A percentile compares a stretch with the other conserved stretches of the same genome.
Evolutionary conservation across 371 early-diverging fungal species (phyloP).

Genomic region (Zancudomyces culisetae): DNA sequence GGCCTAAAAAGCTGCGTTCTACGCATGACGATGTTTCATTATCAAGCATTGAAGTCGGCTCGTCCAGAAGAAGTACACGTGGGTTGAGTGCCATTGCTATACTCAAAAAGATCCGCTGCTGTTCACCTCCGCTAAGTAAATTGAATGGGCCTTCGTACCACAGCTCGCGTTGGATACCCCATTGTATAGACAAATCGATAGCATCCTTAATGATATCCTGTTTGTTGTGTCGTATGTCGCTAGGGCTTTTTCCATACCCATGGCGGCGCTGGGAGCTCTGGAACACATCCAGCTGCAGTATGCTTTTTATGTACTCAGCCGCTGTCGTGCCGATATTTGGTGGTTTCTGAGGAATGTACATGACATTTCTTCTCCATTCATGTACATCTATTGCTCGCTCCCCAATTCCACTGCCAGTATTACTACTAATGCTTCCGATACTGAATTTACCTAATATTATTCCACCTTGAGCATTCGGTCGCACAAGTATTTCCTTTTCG

Average conservation of each 20-base stretch:
- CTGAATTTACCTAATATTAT: background rate
- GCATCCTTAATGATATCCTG: slow-evolving; percentile 27
- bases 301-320: slow-evolving; percentile 35
- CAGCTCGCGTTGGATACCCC: slow-evolving; percentile 40
- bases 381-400: slow-evolving; percentile 24
- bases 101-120: slow-evolving; percentile 61
- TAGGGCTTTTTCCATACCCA: background rate
- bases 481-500: too few relatives aligned
- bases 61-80: slow-evolving; percentile 60
- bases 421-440: background rate
- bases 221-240: slow-evolving; percentile 21
- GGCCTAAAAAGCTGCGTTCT: slow-evolving; percentile 38
- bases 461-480: too few relatives aligned
- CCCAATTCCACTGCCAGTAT: background rate
- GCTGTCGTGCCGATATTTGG: slow-evolving; percentile 56
- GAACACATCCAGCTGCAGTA: slow-evolving; percentile 29
- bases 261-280: background rate
- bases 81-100: slow-evolving; percentile 69
- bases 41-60: slow-evolving; percentile 76
- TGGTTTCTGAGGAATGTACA: slow-evolving; percentile 76
- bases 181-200: slow-evolving; percentile 36
- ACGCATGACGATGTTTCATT: slow-evolving; percentile 47
- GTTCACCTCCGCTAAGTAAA: slow-evolving; percentile 72
- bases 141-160: slow-evolving; percentile 62
- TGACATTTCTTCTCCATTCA: slow-evolving; percentile 50